Evolutionary conservation across 2,329 filamentous ascomycete genomes (phyloP).

Genomic region (Mycosphaerella arachidis): DNA sequence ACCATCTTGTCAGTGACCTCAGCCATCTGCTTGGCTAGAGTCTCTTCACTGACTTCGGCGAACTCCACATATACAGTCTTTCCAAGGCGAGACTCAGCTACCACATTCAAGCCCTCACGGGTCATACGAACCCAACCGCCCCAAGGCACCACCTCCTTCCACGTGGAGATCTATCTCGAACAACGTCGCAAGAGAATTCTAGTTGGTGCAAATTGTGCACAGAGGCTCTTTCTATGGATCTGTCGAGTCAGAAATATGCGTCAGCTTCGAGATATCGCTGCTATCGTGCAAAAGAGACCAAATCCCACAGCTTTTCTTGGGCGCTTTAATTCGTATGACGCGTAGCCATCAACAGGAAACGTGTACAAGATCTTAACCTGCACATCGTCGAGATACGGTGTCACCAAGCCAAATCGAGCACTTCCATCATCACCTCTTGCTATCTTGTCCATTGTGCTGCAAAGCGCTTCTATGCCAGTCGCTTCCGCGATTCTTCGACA

Average conservation of each 20-base stretch:
- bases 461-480: constrained; percentile 38
- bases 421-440: constrained; percentile 10
- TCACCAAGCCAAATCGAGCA: constrained; percentile 37
- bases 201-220: too few species aligned
- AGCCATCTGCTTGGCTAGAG: constrained; percentile 28
- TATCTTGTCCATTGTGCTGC: constrained; percentile 32
- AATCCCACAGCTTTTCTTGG: too few species aligned
- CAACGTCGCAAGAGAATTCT: too few species aligned
- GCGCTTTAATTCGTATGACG: too few species aligned
- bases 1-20: constrained; percentile 23
- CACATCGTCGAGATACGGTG: constrained; percentile 41
- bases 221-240: too few species aligned
- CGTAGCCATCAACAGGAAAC: constrained; percentile 33
- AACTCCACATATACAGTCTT: constrained; percentile 39
- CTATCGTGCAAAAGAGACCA: too few species aligned
- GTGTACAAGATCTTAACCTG: constrained; percentile 37
- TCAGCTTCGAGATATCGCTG: too few species aligned
- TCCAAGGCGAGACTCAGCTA: constrained; percentile 34
- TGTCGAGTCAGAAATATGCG: too few species aligned
- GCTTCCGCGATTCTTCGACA: constrained; percentile 37
- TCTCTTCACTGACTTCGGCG: constrained; percentile 33
- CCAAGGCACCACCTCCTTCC: too few species aligned
- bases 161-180: too few species aligned
- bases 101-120: constrained; percentile 32
- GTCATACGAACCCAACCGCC: too few species aligned